Percentiles rank a stretch among this genome's conserved stretches.
Evolutionary conservation across 2,329 filamentous ascomycete genomes (phyloP).

Genomic region (Drechslerella coelobrocha): DNA sequence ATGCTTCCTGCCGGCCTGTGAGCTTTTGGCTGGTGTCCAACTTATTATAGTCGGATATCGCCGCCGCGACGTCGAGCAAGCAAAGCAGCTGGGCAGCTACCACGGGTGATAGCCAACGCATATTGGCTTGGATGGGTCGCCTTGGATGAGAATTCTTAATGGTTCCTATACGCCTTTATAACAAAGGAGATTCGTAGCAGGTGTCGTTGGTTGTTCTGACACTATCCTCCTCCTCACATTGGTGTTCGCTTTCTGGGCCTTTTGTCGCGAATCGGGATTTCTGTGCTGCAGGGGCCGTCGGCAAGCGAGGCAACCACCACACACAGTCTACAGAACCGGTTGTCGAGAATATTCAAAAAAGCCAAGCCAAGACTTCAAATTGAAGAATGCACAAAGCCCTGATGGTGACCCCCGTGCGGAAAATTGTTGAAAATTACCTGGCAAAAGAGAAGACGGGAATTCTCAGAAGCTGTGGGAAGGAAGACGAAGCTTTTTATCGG

Average conservation of each 20-base stretch:
- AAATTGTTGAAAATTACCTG: conserved; percentile 30
- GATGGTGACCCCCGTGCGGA: conserved; percentile 11
- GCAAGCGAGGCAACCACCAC: conserved; percentile 47
- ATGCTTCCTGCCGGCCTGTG: conserved; percentile 29
- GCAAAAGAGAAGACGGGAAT: conserved; percentile 22
- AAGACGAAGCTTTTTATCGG: conserved; percentile 42
- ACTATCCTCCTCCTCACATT: conserved; percentile 8
- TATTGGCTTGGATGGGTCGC: not conserved
- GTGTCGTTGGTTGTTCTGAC: not conserved
- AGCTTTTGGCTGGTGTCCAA: conserved; percentile 15
- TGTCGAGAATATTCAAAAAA: conserved; percentile 17
- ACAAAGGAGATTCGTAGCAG: conserved; percentile 50
- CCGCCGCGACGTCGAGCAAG: conserved; percentile 33
- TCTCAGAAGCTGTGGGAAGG: conserved; percentile 15
- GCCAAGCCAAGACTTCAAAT: conserved; percentile 14
- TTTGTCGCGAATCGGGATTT: conserved; percentile 49
- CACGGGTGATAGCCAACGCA: conserved; percentile 40
- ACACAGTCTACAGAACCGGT: conserved; percentile 14
- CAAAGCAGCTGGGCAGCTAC: conserved; percentile 46
- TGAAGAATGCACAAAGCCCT: conserved; percentile 5
- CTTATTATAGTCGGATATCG: conserved; percentile 28
- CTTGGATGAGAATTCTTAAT: conserved; percentile 4
- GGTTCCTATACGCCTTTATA: conserved; percentile 5
- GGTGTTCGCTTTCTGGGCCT: not conserved
- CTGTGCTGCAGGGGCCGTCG: conserved; percentile 20